Evolutionary conservation across 176 grass and related monocot genomes (phyloP).

Genomic region (Aegilops sharonensis): DNA sequence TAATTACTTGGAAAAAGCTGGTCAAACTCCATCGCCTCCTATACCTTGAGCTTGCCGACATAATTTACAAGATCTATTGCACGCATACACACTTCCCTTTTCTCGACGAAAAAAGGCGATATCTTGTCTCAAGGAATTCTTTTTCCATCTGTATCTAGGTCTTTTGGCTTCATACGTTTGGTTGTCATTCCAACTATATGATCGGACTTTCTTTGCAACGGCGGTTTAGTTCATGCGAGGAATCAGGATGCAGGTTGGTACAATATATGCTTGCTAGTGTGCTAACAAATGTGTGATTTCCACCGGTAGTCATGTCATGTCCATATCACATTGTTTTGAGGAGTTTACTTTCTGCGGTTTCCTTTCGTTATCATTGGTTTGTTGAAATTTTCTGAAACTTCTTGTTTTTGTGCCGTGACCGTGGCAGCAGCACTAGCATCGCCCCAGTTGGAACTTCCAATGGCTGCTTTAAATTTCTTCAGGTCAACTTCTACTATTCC

Average conservation of each 20-base stretch:
- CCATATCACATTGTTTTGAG: background rate
- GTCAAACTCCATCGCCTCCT: conserved; percentile 32
- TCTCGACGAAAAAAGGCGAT: background rate
- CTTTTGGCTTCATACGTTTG: background rate
- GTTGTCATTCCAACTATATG: background rate
- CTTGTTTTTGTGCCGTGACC: background rate
- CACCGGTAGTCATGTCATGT: background rate
- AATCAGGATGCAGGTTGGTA: conserved; percentile 6
- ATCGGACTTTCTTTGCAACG: background rate
- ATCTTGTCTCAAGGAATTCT: background rate
- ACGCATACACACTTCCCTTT: background rate
- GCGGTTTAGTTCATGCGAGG: background rate
- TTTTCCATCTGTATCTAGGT: background rate
- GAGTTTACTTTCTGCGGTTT: background rate
- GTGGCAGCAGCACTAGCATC: background rate
- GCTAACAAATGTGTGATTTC: background rate
- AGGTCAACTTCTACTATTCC: conserved; percentile 35
- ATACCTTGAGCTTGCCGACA: background rate
- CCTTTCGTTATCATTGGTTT: conserved; percentile 4
- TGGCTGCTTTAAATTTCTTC: background rate
- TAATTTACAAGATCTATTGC: background rate
- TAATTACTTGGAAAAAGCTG: conserved; percentile 14
- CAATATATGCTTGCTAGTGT: conserved; percentile 5
- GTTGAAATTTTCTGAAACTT: background rate
- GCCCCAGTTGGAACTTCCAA: background rate